phyloP scores from a whole-genome alignment of 2,329 filamentous ascomycete genomes.

The Fusarium anguioides region DNA sequence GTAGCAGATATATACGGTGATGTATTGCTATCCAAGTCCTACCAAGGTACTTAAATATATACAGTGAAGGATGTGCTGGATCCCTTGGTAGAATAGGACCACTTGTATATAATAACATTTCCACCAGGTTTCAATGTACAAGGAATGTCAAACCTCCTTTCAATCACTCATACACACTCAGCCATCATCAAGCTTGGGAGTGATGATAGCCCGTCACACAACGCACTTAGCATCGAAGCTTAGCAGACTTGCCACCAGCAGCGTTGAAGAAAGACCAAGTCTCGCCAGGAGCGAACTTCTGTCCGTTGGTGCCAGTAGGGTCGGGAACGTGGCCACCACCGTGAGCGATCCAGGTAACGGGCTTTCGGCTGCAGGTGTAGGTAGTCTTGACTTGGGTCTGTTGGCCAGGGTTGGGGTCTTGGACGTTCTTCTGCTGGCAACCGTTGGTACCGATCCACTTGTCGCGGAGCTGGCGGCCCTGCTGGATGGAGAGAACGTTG shows the following conservation, averaged over 20 bases:
- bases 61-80: background rate
- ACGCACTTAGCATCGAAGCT: background rate
- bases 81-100: background rate
- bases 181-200: too few species aligned
- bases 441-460: conserved; percentile 53
- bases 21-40: background rate
- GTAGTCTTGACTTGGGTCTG: conserved; percentile 42
- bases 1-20: background rate
- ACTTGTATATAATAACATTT: background rate
- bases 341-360: conserved; percentile 48
- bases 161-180: background rate
- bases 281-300: conserved; percentile 36
- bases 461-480: conserved; percentile 52
- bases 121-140: conserved; percentile 9
- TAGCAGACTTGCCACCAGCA: conserved; percentile 9
- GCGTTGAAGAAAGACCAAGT: conserved; percentile 44
- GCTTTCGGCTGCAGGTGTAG: conserved; percentile 45
- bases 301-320: conserved; percentile 29
- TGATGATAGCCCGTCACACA: background rate
- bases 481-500: conserved; percentile 49
- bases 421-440: conserved; percentile 45
- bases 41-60: background rate
- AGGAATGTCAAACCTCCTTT: background rate
- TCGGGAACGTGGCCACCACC: conserved; percentile 43
- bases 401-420: conserved; percentile 35